Evolutionary conservation across 352 stramenopile species (phyloP).

Genomic region (Pythium utonaiense): DNA sequence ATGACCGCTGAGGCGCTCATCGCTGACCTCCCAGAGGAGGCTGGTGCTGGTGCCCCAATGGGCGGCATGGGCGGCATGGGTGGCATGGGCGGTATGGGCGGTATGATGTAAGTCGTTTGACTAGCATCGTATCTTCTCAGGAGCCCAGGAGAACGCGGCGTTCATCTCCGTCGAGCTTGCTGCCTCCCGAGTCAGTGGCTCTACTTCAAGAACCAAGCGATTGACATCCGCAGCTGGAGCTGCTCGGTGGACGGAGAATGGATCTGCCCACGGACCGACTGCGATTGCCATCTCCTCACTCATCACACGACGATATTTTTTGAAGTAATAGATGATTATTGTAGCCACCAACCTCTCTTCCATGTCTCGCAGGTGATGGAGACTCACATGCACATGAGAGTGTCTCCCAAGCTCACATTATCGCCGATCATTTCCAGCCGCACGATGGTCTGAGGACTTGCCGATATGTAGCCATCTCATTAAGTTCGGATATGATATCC

Average conservation of each 20-base stretch:
- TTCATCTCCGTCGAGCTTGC: neutral
- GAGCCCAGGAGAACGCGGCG: neutral
- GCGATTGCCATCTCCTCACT: slow-evolving; percentile 3
- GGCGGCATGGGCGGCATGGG: slow-evolving; percentile 75
- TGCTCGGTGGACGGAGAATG: neutral
- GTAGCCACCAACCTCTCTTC: slow-evolving; percentile 13
- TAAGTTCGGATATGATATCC: slow-evolving; percentile 14
- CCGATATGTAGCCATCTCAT: slow-evolving; percentile 9
- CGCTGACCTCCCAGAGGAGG: slow-evolving; percentile 93
- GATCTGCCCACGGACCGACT: neutral
- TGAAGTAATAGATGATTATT: slow-evolving; percentile 51
- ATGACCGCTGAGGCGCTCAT: slow-evolving; percentile 99
- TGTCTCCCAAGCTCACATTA: neutral
- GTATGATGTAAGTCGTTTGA: slow-evolving; percentile 68
- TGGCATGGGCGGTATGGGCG: slow-evolving; percentile 79
- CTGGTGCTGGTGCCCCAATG: slow-evolving; percentile 59
- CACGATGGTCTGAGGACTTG: neutral
- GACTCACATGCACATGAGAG: neutral
- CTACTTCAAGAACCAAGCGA: neutral
- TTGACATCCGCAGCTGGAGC: neutral
- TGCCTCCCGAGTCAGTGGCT: neutral
- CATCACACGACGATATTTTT: slow-evolving; percentile 21
- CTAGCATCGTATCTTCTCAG: slow-evolving; percentile 4
- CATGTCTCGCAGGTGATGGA: too few relatives aligned
- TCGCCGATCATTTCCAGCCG: neutral